phyloP scores from a whole-genome alignment of 495 filamentous ascomycete species.

The Cercophora sp. region DNA sequence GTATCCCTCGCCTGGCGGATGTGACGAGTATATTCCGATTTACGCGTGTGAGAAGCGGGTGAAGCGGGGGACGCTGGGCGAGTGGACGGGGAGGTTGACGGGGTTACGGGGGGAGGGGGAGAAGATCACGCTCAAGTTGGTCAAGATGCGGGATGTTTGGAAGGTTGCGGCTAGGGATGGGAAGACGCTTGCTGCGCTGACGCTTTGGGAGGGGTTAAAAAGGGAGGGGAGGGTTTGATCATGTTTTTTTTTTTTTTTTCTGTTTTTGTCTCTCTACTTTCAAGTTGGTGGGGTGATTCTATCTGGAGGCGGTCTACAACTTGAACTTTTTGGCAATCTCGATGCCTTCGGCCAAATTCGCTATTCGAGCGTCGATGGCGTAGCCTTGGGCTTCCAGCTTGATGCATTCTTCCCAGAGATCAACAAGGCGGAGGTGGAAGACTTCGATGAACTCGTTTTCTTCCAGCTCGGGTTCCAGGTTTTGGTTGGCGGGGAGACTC shows the following conservation, averaged over 20 bases:
- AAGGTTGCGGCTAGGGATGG: slow-evolving; percentile 69
- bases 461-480: slow-evolving; percentile 69
- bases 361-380: slow-evolving; percentile 82
- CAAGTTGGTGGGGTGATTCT: not conserved
- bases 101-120: slow-evolving; percentile 75
- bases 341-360: slow-evolving; percentile 80
- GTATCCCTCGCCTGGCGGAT: slow-evolving; percentile 75
- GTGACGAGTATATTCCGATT: slow-evolving; percentile 79
- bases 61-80: slow-evolving; percentile 56
- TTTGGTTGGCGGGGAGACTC: slow-evolving; percentile 60
- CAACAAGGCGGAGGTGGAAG: slow-evolving; percentile 64
- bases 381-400: slow-evolving; percentile 68
- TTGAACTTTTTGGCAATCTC: slow-evolving; percentile 62
- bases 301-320: slow-evolving; percentile 23
- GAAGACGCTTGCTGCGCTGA: slow-evolving; percentile 73
- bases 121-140: slow-evolving; percentile 73
- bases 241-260: slow-evolving; percentile 1
- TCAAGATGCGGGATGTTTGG: slow-evolving; percentile 72
- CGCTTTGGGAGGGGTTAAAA: slow-evolving; percentile 69
- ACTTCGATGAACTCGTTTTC: slow-evolving; percentile 90
- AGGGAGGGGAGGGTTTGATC: slow-evolving; percentile 58
- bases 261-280: not conserved
- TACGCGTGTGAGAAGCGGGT: slow-evolving; percentile 71
- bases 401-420: slow-evolving; percentile 64
- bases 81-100: slow-evolving; percentile 71